A percentile compares a stretch with the other conserved stretches of the same genome.
These are phyloP conservation scores for Brasilioporus rufonigricans DNA, from an alignment of 768 basidiomycete genomes.

Conservation along the genomic window DNA sequence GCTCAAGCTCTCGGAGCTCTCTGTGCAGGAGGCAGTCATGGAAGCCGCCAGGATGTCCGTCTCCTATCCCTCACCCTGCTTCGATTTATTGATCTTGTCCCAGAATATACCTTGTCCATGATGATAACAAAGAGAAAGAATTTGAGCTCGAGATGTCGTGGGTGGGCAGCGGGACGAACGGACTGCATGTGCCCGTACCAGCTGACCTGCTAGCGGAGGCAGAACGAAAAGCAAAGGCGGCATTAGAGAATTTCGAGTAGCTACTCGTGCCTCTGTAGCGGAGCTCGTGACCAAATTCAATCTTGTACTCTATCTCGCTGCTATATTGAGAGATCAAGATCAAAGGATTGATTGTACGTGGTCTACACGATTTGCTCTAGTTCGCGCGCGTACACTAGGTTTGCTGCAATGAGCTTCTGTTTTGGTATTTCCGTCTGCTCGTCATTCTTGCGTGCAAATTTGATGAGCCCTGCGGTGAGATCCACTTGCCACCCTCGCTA, in stretches of 20 bases:
- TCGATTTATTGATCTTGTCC: constrained; percentile 4
- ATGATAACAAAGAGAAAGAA: constrained; percentile 97
- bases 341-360: background rate
- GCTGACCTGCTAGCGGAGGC: constrained; percentile 82
- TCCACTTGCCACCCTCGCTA: constrained; percentile 87
- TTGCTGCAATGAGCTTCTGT: constrained; percentile 75
- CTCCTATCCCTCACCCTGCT: background rate
- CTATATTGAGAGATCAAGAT: background rate
- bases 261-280: constrained; percentile 18
- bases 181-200: constrained; percentile 80
- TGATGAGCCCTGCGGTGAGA: constrained; percentile 63
- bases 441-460: constrained; percentile 78
- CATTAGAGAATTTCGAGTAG: constrained; percentile 67
- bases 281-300: constrained; percentile 11
- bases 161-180: constrained; percentile 84
- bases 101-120: constrained; percentile 96
- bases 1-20: constrained; percentile 78
- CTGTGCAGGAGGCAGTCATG: constrained; percentile 79
- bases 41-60: constrained; percentile 95
- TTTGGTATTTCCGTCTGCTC: constrained; percentile 85
- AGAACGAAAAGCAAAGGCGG: constrained; percentile 82
- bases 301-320: constrained; percentile 3
- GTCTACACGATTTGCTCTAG: constrained; percentile 85
- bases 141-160: constrained; percentile 98
- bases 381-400: constrained; percentile 79